These are phyloP conservation scores for Chlamydomonas reinhardtii DNA, from an alignment of 163 green algal species.

Conservation along the genomic window DNA sequence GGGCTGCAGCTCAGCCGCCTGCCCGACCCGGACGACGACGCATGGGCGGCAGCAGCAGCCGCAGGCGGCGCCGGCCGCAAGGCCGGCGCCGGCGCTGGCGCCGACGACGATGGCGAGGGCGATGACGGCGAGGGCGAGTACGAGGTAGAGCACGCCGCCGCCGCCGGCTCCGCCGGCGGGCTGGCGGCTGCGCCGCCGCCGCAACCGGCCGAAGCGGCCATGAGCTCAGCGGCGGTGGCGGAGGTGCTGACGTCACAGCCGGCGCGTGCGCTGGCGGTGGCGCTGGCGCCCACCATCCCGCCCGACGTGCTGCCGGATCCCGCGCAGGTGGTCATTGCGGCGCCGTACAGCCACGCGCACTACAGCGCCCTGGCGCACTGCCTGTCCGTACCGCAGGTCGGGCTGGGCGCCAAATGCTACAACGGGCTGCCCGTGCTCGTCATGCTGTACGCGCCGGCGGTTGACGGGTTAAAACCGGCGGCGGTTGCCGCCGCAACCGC, in stretches of 20 bases:
- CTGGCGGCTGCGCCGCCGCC: neutral
- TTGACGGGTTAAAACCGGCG: conserved; percentile 18
- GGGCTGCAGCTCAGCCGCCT: neutral
- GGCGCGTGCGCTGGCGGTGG: conserved; percentile 14
- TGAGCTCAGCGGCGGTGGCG: neutral
- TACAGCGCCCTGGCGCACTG: conserved; percentile 29
- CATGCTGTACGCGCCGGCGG: conserved; percentile 15
- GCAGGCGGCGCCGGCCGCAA: too few relatives aligned
- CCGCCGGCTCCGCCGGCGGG: too few relatives aligned
- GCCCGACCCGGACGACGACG: neutral
- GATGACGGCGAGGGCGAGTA: neutral
- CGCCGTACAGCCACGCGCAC: conserved; percentile 17
- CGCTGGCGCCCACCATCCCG: conserved; percentile 25
- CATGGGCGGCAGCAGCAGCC: too few relatives aligned
- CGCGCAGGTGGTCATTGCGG: neutral
- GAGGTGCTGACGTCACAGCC: conserved; percentile 5
- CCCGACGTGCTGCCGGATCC: conserved; percentile 29
- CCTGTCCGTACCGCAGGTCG: conserved; percentile 11
- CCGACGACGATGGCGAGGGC: neutral
- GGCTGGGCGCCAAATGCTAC: conserved; percentile 17
- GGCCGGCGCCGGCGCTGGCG: too few relatives aligned
- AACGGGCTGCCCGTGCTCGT: conserved; percentile 5
- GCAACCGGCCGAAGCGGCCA: neutral
- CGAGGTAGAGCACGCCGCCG: neutral
- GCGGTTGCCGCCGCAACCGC: neutral